Base-by-base conservation (phyloP, 2,329 filamentous ascomycete species). In the Myotisia sp. region DNA sequence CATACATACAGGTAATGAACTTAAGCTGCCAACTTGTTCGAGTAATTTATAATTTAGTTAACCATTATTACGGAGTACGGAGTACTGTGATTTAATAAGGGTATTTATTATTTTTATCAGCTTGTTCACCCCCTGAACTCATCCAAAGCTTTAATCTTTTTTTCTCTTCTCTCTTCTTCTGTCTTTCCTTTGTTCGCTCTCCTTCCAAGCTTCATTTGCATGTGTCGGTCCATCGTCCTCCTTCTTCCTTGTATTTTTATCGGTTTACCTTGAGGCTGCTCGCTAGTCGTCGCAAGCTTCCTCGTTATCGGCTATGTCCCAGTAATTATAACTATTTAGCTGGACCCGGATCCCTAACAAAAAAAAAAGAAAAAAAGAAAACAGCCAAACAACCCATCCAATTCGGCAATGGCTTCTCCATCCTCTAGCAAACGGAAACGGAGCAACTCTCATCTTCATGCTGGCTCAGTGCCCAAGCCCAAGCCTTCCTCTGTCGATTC, bases 371-470 rank as follows among this genome's bases (percentile, higher is more conserved):
- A n/a, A n/a, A n/a, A n/a, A n/a, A n/a, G n/a, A n/a, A n/a, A n/a
- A n/a, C n/a, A n/a, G n/a, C n/a, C n/a, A n/a, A n/a, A n/a, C n/a
- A n/a, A n/a, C 17, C 9, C 29, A n/a, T 30, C 17, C 4, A 8
- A n/a, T 14, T 13, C 29, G n/a, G 18, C 23, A 21, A 14, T 72
- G 75, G 69, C 75, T 18, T 76, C 74, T 19, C 65, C 72, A 22
- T 69, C 66, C 17, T 62, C 62, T 34, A 65, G 67, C 14, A 93
- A 93, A 68, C 79, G 86, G 60, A 93, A 93, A 71, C 76, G 86
- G 56, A 71, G 51, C 48, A 46, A 50, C 37, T 58, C 55, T 19
- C 52, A 49, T 39, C 46, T 51, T 13, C 37, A 26, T n/a, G 29
- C 26, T 14, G 58, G 63, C 13, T 55, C 65, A 44, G 65, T 56